Evolutionary conservation across 2,329 filamentous ascomycete species (phyloP).

Genomic region (Fusarium sororula): DNA sequence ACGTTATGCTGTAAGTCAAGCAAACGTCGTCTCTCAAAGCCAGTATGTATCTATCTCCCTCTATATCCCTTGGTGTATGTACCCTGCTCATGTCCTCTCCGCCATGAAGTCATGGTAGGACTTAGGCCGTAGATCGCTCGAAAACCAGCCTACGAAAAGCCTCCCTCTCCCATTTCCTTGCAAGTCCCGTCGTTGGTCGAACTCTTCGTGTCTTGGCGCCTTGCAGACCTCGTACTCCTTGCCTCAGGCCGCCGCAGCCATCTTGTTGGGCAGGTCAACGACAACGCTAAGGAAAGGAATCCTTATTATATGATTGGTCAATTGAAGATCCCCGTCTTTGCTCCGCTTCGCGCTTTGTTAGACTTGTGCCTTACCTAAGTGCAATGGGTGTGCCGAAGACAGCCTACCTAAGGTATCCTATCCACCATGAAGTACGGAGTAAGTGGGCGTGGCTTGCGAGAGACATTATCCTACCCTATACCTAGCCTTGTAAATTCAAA

Average conservation of each 20-base stretch:
- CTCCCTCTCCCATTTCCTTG: conserved; percentile 27
- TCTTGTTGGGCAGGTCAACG: background rate
- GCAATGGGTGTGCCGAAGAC: background rate
- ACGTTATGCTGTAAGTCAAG: background rate
- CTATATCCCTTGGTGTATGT: background rate
- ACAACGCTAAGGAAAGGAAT: background rate
- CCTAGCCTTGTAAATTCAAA: background rate
- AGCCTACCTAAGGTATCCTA: too few relatives aligned
- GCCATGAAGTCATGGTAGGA: conserved; percentile 30
- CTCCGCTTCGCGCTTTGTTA: conserved; percentile 17
- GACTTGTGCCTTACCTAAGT: conserved; percentile 33
- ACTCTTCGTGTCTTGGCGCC: conserved; percentile 16
- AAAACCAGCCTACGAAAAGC: conserved; percentile 1
- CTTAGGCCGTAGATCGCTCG: conserved; percentile 23
- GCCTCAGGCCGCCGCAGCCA: conserved; percentile 21
- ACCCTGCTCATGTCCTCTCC: conserved; percentile 9
- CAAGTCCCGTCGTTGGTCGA: conserved; percentile 26
- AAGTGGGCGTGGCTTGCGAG: background rate
- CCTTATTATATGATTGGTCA: conserved; percentile 29
- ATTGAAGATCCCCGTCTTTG: background rate
- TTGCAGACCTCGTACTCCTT: conserved; percentile 1
- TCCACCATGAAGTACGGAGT: background rate
- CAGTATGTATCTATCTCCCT: background rate
- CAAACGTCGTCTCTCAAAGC: background rate
- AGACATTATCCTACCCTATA: conserved; percentile 27